Evolutionary conservation across 345 rosid species (phyloP).

Genomic region (Eucalyptus grandis): DNA sequence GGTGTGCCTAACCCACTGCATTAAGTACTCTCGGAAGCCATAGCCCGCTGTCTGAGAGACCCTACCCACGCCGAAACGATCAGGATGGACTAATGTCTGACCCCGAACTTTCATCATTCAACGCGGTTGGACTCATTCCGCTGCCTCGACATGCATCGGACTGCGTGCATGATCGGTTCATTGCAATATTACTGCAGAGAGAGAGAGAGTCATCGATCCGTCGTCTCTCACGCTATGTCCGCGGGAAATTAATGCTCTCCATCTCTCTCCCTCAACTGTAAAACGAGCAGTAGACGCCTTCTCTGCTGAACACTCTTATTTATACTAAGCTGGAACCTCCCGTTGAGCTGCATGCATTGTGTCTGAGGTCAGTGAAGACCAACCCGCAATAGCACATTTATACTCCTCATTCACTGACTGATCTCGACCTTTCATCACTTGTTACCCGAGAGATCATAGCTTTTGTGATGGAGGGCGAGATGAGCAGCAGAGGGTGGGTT

Average conservation of each 20-base stretch:
- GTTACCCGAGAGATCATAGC: background rate
- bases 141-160: background rate
- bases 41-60: background rate
- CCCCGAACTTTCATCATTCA: background rate
- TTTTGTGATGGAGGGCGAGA: background rate
- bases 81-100: background rate
- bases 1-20: background rate
- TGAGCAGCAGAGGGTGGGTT: background rate
- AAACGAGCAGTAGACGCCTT: background rate
- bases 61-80: background rate
- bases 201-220: background rate
- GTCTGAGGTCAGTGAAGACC: background rate
- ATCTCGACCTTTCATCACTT: background rate
- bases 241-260: constrained; percentile 22
- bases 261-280: constrained; percentile 14
- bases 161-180: background rate
- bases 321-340: background rate
- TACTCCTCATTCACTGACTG: background rate
- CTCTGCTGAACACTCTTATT: background rate
- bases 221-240: constrained; percentile 3
- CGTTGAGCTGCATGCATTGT: background rate
- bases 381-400: background rate
- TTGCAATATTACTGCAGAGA: background rate
- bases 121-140: background rate
- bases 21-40: background rate